Base-by-base conservation (phyloP, 208 protist species). In the Crithidia brevicula region DNA sequence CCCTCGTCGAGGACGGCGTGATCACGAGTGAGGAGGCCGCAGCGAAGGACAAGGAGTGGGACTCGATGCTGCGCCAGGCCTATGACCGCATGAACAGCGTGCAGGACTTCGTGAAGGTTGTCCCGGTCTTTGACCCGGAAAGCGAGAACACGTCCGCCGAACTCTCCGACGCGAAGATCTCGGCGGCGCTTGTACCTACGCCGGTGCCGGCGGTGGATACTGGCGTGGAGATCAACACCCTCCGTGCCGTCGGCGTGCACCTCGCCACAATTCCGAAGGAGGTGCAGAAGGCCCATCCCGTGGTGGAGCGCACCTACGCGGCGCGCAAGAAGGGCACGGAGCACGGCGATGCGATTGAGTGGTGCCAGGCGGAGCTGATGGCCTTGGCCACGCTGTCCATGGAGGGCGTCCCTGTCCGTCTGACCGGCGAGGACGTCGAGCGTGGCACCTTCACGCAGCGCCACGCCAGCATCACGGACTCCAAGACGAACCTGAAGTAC, bases 381-480 rank as follows among this genome's bases (percentile, higher is more conserved):
- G 98, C 98, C 23, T 95, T 98, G 60, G 97, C 91, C 33, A 93
- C 97, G 4, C 71, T 99, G 8, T 79, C 98, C 4, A 67, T 94
- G 20, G 94, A 99, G 63, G 96, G 96, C 46, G 82, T 88, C 58
- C 95, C 92, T 49, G 91, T 99, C 2, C 97, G 98, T 28, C 60
- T 98, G 15, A 91, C 87, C 27, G 96, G 94, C 31, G 95, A 99
- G 85, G 98, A 99, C 81, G 96, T 99, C n/a, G 98, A 99, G 85
- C 90, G 98, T 52, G 99, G 99, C 42, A 99, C 99, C 33, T 99
- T 99, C 86, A 93, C 98, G 60, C 95, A 99, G 74, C 94, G 98
- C 59, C 98, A 99, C 81, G 89, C 96, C 33, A 91, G 92, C 31
- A 73, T 99, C 13, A 95, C 96, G 51, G 98, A 99, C 74, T 89